Base-by-base conservation (phyloP, 2,329 filamentous ascomycete genomes). In the Nemania sp. region DNA sequence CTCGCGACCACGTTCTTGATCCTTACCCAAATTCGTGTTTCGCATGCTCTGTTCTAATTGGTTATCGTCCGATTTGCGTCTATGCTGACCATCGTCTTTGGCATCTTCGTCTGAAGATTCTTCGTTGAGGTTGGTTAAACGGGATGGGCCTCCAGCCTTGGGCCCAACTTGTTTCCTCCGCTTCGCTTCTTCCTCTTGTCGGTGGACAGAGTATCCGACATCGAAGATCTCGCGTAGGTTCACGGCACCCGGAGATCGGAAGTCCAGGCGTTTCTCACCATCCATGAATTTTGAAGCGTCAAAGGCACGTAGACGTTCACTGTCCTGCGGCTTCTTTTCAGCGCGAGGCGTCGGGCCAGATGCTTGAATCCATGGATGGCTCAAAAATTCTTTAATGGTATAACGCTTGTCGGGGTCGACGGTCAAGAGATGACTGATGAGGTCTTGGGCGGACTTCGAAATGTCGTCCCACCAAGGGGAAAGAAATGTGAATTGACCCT, bases 381-480 rank as follows among this genome's bases (percentile, higher is more conserved):
- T 88, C 66, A 99, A 84, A 82, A 99, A 99, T 77, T 98, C 91
- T 67, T 88, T 89, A 78, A 99, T 99, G 2, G 93, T 94, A 81
- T 93, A 99, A 20, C 96, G 90, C 85, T 97, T 95, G 69, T 97
- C 93, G 0, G 96, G 96, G 73, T 99, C 94, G 68, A 99, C 96
- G 0, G 93, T 97, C 69, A 99, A 83, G 0, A 99, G 88, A 79
- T 99, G 96, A 4, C 92, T 93, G 66, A 99, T 95, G 10, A 99
- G 85, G 75, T 99, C 95, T 79, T 98, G 93, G 0, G 96, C 96
- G 3, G 93, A 91, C 79, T 96, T 94, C 68, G 95, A 98, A 69
- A 99, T 98, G 66, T 98, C 94, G 74, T 99, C 96, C 96, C 96
- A 99, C 96, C 96, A 99, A 0, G 96, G 96, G 2, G 95, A 98